Conservation (phyloP, 805 yeast genomes). For the Kluyveromyces starmeri region DNA sequence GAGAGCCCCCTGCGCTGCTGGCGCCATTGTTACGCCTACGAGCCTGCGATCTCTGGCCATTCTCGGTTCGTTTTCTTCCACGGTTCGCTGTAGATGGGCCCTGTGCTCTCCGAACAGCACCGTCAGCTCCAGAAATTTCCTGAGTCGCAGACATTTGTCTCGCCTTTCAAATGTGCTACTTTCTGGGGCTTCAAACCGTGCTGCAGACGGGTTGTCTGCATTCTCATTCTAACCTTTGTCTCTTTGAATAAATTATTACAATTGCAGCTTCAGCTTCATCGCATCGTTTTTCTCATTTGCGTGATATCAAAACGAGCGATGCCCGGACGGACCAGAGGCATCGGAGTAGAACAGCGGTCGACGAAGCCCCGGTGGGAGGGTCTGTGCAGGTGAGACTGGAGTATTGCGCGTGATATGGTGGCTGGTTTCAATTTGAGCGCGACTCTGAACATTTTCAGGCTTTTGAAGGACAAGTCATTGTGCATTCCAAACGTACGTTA, state of each 20-base stretch:
- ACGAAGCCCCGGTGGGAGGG: no score
- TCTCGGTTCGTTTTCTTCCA: background rate
- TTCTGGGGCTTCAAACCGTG: no score
- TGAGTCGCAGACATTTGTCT: background rate
- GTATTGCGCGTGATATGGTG: constrained; percentile 1
- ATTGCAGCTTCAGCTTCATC: no score
- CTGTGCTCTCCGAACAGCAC: background rate
- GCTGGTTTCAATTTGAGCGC: constrained; percentile 61
- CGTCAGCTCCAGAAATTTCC: background rate
- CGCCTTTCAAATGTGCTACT: no score
- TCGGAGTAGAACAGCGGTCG: no score
- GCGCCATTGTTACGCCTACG: background rate
- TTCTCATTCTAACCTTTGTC: no score
- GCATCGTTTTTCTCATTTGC: no score
- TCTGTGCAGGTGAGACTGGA: no score
- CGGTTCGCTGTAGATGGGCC: constrained; percentile 4
- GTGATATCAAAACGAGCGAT: no score
- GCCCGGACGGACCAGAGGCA: no score
- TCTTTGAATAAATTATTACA: no score
- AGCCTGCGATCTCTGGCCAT: background rate
- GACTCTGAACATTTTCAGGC: constrained; percentile 54
- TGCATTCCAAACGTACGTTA: constrained; percentile 57
- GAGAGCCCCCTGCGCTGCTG: background rate
- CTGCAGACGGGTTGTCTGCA: no score
- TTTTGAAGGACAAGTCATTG: constrained; percentile 55